Base-by-base conservation (phyloP, 1,139 yeast genomes). In the Diutina scorzettiae region DNA sequence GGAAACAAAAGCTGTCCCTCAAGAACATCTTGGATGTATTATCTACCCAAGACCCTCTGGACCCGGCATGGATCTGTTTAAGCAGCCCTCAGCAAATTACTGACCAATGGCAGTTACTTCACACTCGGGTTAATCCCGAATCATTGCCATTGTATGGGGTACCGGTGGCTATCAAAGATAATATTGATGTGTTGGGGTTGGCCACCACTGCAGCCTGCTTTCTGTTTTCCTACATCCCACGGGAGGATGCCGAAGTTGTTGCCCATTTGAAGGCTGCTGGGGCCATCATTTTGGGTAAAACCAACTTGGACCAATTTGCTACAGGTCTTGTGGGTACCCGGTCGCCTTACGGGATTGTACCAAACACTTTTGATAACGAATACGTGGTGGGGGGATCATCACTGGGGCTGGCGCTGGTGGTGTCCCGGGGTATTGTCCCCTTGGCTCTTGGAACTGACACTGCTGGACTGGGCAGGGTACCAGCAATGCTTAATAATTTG, bases 381-480 rank as follows among this genome's bases (percentile, higher is more conserved):
- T 89, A 86, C 55, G 95, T 89, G 19, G 73, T 87, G 43, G 97
- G 98, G 37, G 98, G 98, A 21, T 86, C 96, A 6, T 81, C 93
- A 28, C 86, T 96, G 1, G 98, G 98, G n/a, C 84, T 95, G 19
- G 94, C 95, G 5, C 78, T 81, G 14, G 91, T 81, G 24, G 96
- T 86, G 18, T 87, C 87, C 17, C 70, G 87, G 51, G 97, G 97
- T 44, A 69, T 81, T 44, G 96, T 84, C 16, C 96, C 97, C 23
- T 54, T 89, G 42, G 71, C 96, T 2, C 69, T 91, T 51, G 97
- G 97, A 41, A 89, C 97, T 6, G 98, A 91, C 57, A 91, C 98
- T 37, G 97, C 97, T n/a, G 98, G 98, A 20, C 84, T 95, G 11
- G 96, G 96, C 41, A 73, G 97, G 55, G 97, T 91, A 25, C 98